Evolutionary conservation across 352 stramenopile genomes (phyloP).

Genomic region (Globisporangium polare): DNA sequence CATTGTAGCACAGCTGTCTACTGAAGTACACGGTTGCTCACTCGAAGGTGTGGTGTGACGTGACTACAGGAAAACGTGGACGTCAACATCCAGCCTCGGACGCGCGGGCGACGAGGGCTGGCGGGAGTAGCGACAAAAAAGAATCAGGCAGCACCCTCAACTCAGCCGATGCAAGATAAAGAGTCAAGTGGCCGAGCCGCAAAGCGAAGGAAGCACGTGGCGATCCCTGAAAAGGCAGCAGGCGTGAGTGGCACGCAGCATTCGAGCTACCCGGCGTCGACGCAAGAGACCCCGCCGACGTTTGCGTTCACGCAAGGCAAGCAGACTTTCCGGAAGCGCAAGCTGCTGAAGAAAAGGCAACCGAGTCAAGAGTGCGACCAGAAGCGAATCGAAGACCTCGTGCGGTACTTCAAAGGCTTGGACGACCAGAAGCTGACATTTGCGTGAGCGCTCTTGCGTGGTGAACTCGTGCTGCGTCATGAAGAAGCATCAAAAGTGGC

Average conservation of each 20-base stretch:
- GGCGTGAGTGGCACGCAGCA: conserved; percentile 4
- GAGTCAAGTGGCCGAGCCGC: background rate
- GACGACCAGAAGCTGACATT: conserved; percentile 54
- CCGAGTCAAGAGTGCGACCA: conserved; percentile 35
- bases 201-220: conserved; percentile 3
- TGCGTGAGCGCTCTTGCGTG: conserved; percentile 16
- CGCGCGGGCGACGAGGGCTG: background rate
- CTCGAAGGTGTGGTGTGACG: background rate
- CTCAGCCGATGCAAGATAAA: background rate
- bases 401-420: conserved; percentile 57
- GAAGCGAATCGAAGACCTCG: conserved; percentile 51
- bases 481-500: background rate
- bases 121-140: background rate
- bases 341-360: conserved; percentile 21
- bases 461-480: background rate
- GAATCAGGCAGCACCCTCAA: background rate
- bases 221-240: background rate
- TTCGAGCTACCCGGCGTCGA: conserved; percentile 7
- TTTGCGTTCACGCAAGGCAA: conserved; percentile 49
- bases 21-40: background rate
- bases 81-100: conserved; percentile 4
- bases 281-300: conserved; percentile 43
- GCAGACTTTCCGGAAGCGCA: conserved; percentile 43
- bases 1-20: background rate
- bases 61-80: conserved; percentile 10